Evolutionary conservation across 2,329 filamentous ascomycete genomes (phyloP).

Genomic region (Alternaria ethzedia): DNA sequence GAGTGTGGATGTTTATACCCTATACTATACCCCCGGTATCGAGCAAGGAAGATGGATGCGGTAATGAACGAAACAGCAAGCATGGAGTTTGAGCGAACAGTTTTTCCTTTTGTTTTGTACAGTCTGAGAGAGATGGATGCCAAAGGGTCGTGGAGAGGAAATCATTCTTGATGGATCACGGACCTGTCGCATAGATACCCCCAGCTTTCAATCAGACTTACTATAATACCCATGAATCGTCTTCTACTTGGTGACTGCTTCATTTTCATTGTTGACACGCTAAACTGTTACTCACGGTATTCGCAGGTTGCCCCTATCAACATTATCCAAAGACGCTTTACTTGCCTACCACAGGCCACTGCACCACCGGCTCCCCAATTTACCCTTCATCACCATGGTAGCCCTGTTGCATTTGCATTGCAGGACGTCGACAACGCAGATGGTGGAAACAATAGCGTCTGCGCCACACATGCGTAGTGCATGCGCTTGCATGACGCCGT

Average conservation of each 20-base stretch:
- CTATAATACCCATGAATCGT: slow-evolving; percentile 7
- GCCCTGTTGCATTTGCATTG: background rate
- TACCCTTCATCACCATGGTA: background rate
- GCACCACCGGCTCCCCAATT: background rate
- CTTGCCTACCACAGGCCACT: background rate
- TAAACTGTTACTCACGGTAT: background rate
- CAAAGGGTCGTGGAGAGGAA: slow-evolving; percentile 11
- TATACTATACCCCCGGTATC: background rate
- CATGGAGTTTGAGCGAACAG: slow-evolving; percentile 7
- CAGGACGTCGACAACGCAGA: background rate
- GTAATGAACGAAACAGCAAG: slow-evolving; percentile 1
- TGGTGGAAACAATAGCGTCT: background rate
- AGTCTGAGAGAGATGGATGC: slow-evolving; percentile 13
- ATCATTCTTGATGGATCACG: slow-evolving; percentile 22
- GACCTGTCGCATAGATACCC: slow-evolving; percentile 32
- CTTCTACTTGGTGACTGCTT: background rate
- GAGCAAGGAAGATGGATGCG: background rate
- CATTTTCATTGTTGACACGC: background rate
- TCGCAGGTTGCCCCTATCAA: too few species aligned
- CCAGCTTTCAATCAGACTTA: slow-evolving; percentile 24
- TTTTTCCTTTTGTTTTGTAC: slow-evolving; percentile 7
- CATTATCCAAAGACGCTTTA: background rate
- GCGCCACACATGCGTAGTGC: background rate
- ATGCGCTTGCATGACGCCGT: background rate
- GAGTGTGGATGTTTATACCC: slow-evolving; percentile 7